These are phyloP conservation scores for Hygrophila difformis DNA, from an alignment of 257 asterid species.

Conservation along the genomic window DNA sequence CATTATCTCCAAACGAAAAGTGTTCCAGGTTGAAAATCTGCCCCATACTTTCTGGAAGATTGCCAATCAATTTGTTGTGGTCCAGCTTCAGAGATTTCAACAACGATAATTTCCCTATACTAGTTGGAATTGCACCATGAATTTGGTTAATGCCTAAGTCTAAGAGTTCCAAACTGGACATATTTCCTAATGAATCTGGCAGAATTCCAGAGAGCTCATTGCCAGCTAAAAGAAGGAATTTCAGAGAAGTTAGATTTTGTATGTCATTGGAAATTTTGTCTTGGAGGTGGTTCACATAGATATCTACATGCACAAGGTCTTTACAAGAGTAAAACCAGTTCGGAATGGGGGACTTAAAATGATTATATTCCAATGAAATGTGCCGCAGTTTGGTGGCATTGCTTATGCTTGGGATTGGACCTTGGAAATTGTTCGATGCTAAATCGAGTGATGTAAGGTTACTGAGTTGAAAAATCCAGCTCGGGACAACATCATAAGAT, in stretches of 20 bases:
- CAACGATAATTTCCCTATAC: conserved; percentile 17
- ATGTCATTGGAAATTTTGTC: conserved; percentile 20
- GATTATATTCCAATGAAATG: conserved; percentile 14
- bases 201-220: conserved; percentile 27
- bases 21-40: conserved; percentile 6
- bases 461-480: conserved; percentile 24
- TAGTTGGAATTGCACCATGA: conserved; percentile 24
- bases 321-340: conserved; percentile 26
- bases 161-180: conserved; percentile 11
- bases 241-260: conserved; percentile 23
- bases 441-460: conserved; percentile 22
- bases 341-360: conserved; percentile 24
- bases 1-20: not conserved
- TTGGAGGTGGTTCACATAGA: conserved; percentile 5
- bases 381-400: conserved; percentile 19
- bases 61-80: conserved; percentile 27
- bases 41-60: conserved; percentile 29
- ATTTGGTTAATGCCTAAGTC: not conserved
- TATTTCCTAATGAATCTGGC: conserved; percentile 16
- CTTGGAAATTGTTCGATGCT: not conserved
- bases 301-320: conserved; percentile 12
- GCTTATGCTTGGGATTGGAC: conserved; percentile 17
- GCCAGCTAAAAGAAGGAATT: not conserved
- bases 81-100: not conserved
- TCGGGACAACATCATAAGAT: not conserved